phyloP scores from a whole-genome alignment of 345 rosid species.

The Rhodamnia rubescens region DNA sequence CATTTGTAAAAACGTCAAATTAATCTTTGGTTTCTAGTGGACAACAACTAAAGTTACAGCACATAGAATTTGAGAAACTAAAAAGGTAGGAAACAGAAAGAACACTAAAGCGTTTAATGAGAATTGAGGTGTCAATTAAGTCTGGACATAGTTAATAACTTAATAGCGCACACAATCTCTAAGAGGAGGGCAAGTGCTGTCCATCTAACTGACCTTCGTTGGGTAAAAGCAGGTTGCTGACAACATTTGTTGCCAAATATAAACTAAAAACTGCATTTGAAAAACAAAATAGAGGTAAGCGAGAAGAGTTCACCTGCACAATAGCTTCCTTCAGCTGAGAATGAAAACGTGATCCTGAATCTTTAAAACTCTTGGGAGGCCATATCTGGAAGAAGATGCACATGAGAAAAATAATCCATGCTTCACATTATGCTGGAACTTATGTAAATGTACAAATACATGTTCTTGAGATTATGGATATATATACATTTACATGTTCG shows the following conservation, averaged over 20 bases:
- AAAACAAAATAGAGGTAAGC: conserved; percentile 4
- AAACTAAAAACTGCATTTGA: not conserved
- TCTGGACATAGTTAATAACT: not conserved
- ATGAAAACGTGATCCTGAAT: conserved; percentile 84
- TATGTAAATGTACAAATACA: not conserved
- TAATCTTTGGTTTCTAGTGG: not conserved
- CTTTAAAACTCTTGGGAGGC: conserved; percentile 97
- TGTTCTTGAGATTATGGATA: not conserved
- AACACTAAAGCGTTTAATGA: not conserved
- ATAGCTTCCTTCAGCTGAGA: conserved; percentile 79
- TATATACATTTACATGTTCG: not conserved
- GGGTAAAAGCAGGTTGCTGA: not conserved
- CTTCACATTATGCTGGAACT: not conserved
- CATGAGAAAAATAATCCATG: not conserved
- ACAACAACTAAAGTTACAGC: not conserved
- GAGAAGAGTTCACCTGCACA: conserved; percentile 37
- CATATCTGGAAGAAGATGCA: conserved; percentile 56
- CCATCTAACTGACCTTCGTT: not conserved
- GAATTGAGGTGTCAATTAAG: not conserved
- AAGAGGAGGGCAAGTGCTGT: not conserved
- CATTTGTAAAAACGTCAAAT: not conserved
- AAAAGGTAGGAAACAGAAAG: not conserved
- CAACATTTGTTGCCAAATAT: not conserved
- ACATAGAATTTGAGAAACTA: not conserved
- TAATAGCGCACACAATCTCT: not conserved